Percentiles rank a stretch among this genome's conserved stretches.
These are phyloP conservation scores for Xanthoconium purpureum DNA, from an alignment of 768 basidiomycete species.

Conservation along the genomic window DNA sequence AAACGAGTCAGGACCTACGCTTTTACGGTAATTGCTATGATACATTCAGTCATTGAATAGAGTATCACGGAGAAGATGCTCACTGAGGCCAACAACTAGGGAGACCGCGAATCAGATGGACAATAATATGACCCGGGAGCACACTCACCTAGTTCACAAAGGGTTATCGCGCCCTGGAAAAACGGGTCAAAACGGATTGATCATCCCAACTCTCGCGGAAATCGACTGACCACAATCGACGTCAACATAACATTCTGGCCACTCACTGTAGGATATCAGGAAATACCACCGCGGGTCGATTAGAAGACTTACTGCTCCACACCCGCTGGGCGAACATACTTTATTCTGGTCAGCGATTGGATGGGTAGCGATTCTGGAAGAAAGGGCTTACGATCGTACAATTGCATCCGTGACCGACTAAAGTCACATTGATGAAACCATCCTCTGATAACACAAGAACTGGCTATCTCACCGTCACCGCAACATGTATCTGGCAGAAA, in stretches of 20 bases:
- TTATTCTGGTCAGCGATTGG: not conserved
- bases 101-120: not conserved
- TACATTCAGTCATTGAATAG: not conserved
- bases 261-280: conserved; percentile 39
- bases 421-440: not conserved
- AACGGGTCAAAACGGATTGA: conserved; percentile 7
- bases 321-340: conserved; percentile 50
- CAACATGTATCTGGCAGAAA: conserved; percentile 46
- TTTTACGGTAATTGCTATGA: conserved; percentile 48
- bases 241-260: conserved; percentile 41
- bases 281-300: not conserved
- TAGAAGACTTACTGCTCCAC: conserved; percentile 41
- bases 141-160: conserved; percentile 44
- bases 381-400: conserved; percentile 36
- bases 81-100: conserved; percentile 13
- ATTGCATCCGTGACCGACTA: conserved; percentile 50
- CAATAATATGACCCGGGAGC: not conserved
- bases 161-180: conserved; percentile 32
- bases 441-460: not conserved
- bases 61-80: not conserved
- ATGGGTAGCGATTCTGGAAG: not conserved
- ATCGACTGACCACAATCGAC: conserved; percentile 42
- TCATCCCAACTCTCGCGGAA: not conserved
- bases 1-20: conserved; percentile 35
- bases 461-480: conserved; percentile 43